Percentiles rank a stretch among this genome's conserved stretches.
Evolutionary conservation across 768 basidiomycete species (phyloP).

Genomic region (Mycena kentingensis): DNA sequence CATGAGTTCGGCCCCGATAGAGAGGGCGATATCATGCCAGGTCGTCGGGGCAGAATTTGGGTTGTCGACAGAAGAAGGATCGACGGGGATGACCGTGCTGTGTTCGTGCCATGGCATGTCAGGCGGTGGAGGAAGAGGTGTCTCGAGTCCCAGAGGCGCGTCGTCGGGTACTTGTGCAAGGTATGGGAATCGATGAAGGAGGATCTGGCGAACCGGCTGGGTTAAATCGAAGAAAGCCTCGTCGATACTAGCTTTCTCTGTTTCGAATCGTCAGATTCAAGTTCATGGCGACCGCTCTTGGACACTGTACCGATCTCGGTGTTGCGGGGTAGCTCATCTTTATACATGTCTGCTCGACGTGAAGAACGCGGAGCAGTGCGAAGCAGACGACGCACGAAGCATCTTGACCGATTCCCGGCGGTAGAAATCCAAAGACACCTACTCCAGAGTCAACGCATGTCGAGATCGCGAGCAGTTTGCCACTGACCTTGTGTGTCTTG

Average conservation of each 20-base stretch:
- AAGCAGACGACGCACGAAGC: slow-evolving; percentile 34
- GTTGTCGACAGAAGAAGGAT: slow-evolving; percentile 31
- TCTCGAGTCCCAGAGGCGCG: slow-evolving; percentile 72
- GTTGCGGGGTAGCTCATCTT: slow-evolving; percentile 64
- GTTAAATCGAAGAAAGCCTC: slow-evolving; percentile 96
- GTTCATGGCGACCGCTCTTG: not conserved
- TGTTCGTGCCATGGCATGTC: slow-evolving; percentile 59
- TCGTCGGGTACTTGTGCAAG: slow-evolving; percentile 70
- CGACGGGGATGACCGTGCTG: slow-evolving; percentile 64
- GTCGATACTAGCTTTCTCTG: slow-evolving; percentile 97
- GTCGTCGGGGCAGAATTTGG: slow-evolving; percentile 45
- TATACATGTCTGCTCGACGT: slow-evolving; percentile 56
- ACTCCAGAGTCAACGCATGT: not conserved
- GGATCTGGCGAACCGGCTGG: slow-evolving; percentile 68
- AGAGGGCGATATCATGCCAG: slow-evolving; percentile 93
- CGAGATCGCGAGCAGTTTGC: not conserved
- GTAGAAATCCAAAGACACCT: slow-evolving; percentile 94
- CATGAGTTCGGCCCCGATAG: slow-evolving; percentile 88
- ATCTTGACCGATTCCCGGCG: slow-evolving; percentile 89
- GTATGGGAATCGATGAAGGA: slow-evolving; percentile 77
- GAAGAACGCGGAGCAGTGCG: not conserved
- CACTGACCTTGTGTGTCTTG: slow-evolving; percentile 83
- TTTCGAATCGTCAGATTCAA: not conserved
- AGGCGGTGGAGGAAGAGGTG: slow-evolving; percentile 73
- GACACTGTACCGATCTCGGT: slow-evolving; percentile 74